phyloP scores from a whole-genome alignment of 352 stramenopile genomes.

The Globisporangium okanoganense region DNA sequence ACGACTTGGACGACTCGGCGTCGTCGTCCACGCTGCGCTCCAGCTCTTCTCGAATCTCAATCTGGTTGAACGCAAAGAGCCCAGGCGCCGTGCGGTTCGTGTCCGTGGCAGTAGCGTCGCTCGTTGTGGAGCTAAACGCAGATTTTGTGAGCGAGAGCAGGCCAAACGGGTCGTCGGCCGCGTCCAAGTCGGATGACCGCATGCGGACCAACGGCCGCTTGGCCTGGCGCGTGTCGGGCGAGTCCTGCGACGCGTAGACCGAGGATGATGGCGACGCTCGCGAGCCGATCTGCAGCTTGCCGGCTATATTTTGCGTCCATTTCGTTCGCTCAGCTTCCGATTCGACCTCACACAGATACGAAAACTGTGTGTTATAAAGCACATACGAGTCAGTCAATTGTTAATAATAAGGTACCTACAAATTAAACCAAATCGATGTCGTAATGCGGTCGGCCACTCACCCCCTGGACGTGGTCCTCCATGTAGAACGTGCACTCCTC shows the following conservation, averaged over 20 bases:
- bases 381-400: neutral
- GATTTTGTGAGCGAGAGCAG: constrained; percentile 46
- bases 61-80: constrained; percentile 46
- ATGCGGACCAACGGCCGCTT: constrained; percentile 33
- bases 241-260: constrained; percentile 10
- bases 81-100: constrained; percentile 20
- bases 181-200: constrained; percentile 36
- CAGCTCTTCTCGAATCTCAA: constrained; percentile 29
- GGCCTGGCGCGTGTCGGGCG: constrained; percentile 17
- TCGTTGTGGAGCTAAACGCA: constrained; percentile 25
- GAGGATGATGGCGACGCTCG: neutral
- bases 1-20: constrained; percentile 11
- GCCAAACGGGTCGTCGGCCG: constrained; percentile 47
- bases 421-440: neutral
- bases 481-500: constrained; percentile 46
- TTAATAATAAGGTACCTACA: neutral
- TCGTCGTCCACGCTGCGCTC: constrained; percentile 20
- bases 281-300: neutral
- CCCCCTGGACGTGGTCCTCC: constrained; percentile 27
- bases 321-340: constrained; percentile 10
- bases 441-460: constrained; percentile 1
- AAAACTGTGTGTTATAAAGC: constrained; percentile 9
- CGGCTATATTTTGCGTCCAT: constrained; percentile 8
- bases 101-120: constrained; percentile 1
- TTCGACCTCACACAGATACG: constrained; percentile 19